Percentiles rank a stretch among this genome's conserved stretches.
phyloP scores from a whole-genome alignment of 768 basidiomycete species.

The Russula lepida region DNA sequence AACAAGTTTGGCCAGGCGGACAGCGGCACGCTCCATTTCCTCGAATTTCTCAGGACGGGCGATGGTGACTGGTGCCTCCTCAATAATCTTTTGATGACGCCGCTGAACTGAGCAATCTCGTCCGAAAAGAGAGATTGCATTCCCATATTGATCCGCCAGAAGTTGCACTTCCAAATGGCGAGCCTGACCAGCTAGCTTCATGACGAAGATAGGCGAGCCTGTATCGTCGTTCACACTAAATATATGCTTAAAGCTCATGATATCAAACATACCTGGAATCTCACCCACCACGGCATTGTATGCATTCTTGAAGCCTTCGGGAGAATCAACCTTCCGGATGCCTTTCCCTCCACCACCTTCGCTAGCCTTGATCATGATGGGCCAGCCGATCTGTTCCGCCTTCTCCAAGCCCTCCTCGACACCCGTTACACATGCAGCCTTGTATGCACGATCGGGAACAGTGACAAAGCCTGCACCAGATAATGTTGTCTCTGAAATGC shows the following conservation, averaged over 20 bases:
- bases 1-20: constrained; percentile 95
- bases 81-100: constrained; percentile 99
- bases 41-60: constrained; percentile 88
- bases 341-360: constrained; percentile 99
- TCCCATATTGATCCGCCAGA: constrained; percentile 97
- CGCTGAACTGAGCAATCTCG: constrained; percentile 99
- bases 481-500: constrained; percentile 78
- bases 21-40: constrained; percentile 98
- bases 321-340: constrained; percentile 85
- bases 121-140: constrained; percentile 97
- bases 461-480: constrained; percentile 86
- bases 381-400: constrained; percentile 88
- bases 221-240: constrained; percentile 12
- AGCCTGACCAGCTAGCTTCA: constrained; percentile 98
- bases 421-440: constrained; percentile 75
- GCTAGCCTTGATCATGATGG: constrained; percentile 99
- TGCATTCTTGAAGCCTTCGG: constrained; percentile 87
- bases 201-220: constrained; percentile 99
- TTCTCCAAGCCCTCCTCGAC: constrained; percentile 81
- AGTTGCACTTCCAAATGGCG: constrained; percentile 98
- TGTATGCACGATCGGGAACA: constrained; percentile 87
- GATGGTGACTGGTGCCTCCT: constrained; percentile 98
- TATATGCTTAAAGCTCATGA: constrained; percentile 7
- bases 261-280: constrained; percentile 69
- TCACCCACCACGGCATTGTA: constrained; percentile 92